These are phyloP conservation scores for Phytophthora crassamura DNA, from an alignment of 352 stramenopile species.

Conservation along the genomic window DNA sequence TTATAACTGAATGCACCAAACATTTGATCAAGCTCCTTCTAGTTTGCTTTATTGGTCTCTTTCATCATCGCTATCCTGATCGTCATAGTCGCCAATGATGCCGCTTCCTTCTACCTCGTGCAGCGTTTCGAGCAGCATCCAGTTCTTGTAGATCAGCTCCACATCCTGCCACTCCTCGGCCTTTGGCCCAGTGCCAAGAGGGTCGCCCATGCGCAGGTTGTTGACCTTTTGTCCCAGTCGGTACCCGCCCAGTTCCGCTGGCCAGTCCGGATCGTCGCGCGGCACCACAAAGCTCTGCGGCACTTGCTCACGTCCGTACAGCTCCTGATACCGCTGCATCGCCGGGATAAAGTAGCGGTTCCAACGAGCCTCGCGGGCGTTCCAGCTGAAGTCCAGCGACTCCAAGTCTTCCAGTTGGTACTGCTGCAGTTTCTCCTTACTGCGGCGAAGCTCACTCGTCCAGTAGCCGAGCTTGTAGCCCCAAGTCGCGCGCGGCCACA, in stretches of 20 bases:
- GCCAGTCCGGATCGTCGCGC: slow-evolving; percentile 32
- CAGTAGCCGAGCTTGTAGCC: slow-evolving; percentile 55
- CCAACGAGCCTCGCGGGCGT: slow-evolving; percentile 39
- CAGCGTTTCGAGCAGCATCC: slow-evolving; percentile 49
- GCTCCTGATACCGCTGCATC: slow-evolving; percentile 38
- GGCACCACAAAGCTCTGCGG: slow-evolving; percentile 54
- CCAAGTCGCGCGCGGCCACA: slow-evolving; percentile 44
- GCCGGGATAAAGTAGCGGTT: slow-evolving; percentile 49
- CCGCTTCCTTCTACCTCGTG: slow-evolving; percentile 27
- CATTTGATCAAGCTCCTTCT: slow-evolving; percentile 5
- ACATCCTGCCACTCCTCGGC: slow-evolving; percentile 40
- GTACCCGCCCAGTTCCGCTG: slow-evolving; percentile 38
- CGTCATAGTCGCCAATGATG: background rate
- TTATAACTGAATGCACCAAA: slow-evolving; percentile 32
- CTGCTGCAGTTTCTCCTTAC: slow-evolving; percentile 26
- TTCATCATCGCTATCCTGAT: background rate
- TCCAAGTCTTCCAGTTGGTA: slow-evolving; percentile 48
- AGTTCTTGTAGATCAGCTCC: slow-evolving; percentile 54
- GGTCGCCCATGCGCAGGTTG: slow-evolving; percentile 44
- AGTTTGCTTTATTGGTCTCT: slow-evolving; percentile 2
- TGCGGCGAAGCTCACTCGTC: slow-evolving; percentile 44
- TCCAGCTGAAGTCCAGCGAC: slow-evolving; percentile 46
- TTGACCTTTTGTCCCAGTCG: slow-evolving; percentile 55
- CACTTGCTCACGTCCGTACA: slow-evolving; percentile 38
- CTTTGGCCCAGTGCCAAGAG: slow-evolving; percentile 5